phyloP scores from a whole-genome alignment of 768 basidiomycete species.

The Tricholoma sp. region DNA sequence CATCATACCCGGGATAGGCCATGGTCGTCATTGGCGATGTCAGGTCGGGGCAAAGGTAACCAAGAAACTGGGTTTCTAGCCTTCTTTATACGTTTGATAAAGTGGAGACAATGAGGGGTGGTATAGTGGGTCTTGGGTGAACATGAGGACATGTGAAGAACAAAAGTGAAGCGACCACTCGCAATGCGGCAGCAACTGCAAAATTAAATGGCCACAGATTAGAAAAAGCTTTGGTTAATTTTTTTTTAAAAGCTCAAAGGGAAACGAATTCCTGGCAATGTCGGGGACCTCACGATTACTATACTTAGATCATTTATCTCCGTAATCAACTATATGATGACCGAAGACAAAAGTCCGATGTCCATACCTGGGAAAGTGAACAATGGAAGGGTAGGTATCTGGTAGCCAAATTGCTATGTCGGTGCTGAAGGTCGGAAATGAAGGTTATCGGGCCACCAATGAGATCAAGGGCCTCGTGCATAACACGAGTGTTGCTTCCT shows the following conservation, averaged over 20 bases:
- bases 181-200: conserved; percentile 5
- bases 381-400: neutral
- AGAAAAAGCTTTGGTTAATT: neutral
- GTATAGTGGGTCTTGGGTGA: conserved; percentile 5
- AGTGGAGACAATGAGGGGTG: conserved; percentile 12
- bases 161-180: conserved; percentile 1
- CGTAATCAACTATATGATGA: neutral
- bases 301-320: neutral
- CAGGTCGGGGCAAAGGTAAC: conserved; percentile 1
- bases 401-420: neutral
- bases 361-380: neutral
- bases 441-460: conserved; percentile 9
- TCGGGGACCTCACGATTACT: neutral
- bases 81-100: conserved; percentile 15
- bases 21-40: conserved; percentile 5
- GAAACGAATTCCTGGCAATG: neutral
- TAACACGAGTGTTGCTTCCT: conserved; percentile 11
- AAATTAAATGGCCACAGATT: conserved; percentile 11
- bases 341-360: neutral
- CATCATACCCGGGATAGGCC: conserved; percentile 23
- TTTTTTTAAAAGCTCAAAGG: no score
- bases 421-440: conserved; percentile 10
- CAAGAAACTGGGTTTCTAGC: neutral
- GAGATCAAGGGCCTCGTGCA: conserved; percentile 10
- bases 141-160: conserved; percentile 15